Percentiles rank a stretch among this genome's conserved stretches.
Evolutionary conservation across 192 early-diverging fungal species (phyloP).

Genomic region (Chytriomyces confervae): DNA sequence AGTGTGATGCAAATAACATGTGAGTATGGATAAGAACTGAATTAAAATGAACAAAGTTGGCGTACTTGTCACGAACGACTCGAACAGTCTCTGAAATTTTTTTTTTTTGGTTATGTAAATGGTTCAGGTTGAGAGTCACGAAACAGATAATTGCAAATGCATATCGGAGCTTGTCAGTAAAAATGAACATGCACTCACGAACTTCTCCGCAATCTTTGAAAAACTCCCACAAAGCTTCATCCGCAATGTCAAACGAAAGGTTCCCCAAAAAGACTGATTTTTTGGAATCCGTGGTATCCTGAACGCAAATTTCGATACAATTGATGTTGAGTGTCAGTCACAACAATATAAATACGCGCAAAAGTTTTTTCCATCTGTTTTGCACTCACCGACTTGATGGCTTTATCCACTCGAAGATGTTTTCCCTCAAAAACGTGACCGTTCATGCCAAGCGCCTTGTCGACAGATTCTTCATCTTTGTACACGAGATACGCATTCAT

Average conservation of each 20-base stretch:
- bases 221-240: constrained; percentile 51
- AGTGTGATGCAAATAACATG: neutral
- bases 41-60: neutral
- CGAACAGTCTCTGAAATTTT: constrained; percentile 73
- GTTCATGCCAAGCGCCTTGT: constrained; percentile 73
- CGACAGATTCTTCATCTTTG: constrained; percentile 60
- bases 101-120: too few relatives aligned
- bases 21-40: neutral
- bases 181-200: constrained; percentile 32
- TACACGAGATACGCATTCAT: constrained; percentile 93
- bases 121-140: too few relatives aligned
- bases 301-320: neutral
- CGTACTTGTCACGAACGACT: constrained; percentile 77
- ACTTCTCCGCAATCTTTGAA: constrained; percentile 59
- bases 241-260: constrained; percentile 58
- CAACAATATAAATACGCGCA: neutral
- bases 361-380: neutral
- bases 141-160: neutral
- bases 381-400: constrained; percentile 1
- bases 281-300: constrained; percentile 73
- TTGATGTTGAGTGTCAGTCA: neutral
- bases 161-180: neutral
- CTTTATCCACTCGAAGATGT: constrained; percentile 84
- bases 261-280: constrained; percentile 68
- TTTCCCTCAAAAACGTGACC: constrained; percentile 82